Percentiles rank a stretch among this genome's conserved stretches.
Evolutionary conservation across 2,329 filamentous ascomycete species (phyloP).

Genomic region (Didymella lethalis): DNA sequence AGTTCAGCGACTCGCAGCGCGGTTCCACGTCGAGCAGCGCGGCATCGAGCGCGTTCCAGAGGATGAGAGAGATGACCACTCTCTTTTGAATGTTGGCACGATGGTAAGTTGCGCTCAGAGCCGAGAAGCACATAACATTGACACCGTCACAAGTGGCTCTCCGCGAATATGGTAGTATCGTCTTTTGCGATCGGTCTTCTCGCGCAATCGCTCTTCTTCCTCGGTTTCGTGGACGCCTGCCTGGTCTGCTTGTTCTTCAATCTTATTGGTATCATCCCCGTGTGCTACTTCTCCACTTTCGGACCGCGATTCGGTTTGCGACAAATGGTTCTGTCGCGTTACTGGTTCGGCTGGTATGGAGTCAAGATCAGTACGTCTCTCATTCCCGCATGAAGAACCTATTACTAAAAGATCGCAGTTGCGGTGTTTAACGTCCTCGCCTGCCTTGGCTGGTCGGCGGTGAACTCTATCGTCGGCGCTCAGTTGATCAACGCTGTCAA

Average conservation of each 20-base stretch:
- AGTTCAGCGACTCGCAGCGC: conserved; percentile 69
- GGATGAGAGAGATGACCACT: conserved; percentile 71
- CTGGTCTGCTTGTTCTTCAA: conserved; percentile 79
- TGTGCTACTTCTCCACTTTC: conserved; percentile 80
- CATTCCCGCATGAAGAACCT: not conserved
- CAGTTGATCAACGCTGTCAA: conserved; percentile 81
- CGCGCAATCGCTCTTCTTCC: conserved; percentile 70
- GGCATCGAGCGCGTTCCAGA: conserved; percentile 79
- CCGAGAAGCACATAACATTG: not conserved
- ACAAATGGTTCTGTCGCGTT: conserved; percentile 81
- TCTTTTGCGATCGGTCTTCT: conserved; percentile 80
- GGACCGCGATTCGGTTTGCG: conserved; percentile 77
- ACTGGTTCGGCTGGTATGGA: conserved; percentile 77
- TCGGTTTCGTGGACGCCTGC: conserved; percentile 77
- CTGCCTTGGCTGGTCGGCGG: conserved; percentile 76
- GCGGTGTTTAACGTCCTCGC: conserved; percentile 75
- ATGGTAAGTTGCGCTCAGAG: conserved; percentile 62
- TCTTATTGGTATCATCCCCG: conserved; percentile 73
- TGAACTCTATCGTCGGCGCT: conserved; percentile 82
- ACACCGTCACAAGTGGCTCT: conserved; percentile 67
- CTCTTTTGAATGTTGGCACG: conserved; percentile 71
- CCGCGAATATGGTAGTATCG: conserved; percentile 79
- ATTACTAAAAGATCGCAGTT: conserved; percentile 49
- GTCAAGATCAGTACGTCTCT: conserved; percentile 61
- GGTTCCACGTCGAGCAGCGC: conserved; percentile 73